Evolutionary conservation across 257 asterid genomes (phyloP).

Genomic region (Ajuga chamaepitys): DNA sequence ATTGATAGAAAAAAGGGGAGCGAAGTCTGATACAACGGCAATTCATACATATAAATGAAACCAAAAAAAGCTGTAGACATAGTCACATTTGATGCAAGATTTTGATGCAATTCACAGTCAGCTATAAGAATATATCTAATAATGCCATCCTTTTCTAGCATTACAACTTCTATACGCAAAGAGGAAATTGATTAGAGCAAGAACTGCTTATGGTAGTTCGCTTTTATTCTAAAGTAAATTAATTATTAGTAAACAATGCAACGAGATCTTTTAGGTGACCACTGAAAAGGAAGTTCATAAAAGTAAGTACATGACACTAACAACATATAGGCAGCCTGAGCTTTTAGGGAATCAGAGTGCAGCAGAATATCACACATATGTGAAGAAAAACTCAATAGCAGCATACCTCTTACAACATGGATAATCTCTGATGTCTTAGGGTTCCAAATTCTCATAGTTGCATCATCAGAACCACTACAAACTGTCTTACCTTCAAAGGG

Average conservation of each 20-base stretch:
- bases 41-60: neutral
- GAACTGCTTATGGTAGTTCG: neutral
- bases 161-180: neutral
- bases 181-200: neutral
- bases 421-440: constrained; percentile 54
- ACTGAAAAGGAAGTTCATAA: neutral
- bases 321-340: constrained; percentile 3
- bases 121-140: neutral
- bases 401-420: constrained; percentile 69
- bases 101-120: neutral
- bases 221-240: too few species aligned
- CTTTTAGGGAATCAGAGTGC: neutral
- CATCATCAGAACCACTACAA: constrained; percentile 91
- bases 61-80: neutral
- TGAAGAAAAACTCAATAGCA: constrained; percentile 3
- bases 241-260: neutral
- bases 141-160: neutral
- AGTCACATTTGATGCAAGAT: neutral
- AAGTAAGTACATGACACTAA: neutral
- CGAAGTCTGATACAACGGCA: neutral
- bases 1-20: neutral
- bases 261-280: neutral
- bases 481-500: constrained; percentile 52
- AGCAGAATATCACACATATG: neutral
- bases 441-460: constrained; percentile 84